A percentile compares a stretch with the other conserved stretches of the same genome.
phyloP scores from a whole-genome alignment of 805 yeast genomes.

The Starmerella sp. region DNA sequence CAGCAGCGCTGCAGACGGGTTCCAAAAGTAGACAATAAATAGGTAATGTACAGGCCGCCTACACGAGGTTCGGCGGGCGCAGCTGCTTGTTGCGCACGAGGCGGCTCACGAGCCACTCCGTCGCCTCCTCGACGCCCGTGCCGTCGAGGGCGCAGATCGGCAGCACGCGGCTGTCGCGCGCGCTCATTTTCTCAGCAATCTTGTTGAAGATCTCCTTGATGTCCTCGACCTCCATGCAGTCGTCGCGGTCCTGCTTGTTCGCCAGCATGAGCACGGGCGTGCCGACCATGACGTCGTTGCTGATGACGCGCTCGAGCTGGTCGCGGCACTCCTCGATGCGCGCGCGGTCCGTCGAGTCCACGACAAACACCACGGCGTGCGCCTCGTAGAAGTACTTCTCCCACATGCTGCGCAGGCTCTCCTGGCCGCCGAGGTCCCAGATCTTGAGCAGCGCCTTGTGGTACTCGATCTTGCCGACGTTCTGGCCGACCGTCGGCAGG shows the following conservation, averaged over 20 bases:
- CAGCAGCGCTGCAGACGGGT: neutral
- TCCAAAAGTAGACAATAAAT: neutral
- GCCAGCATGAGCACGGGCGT: conserved; percentile 91
- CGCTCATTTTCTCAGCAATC: conserved; percentile 72
- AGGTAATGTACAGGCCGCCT: neutral
- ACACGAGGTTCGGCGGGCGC: conserved; percentile 42
- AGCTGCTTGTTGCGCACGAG: conserved; percentile 53
- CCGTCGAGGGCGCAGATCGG: conserved; percentile 75
- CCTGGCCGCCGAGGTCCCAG: conserved; percentile 97
- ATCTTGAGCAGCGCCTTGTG: conserved; percentile 47
- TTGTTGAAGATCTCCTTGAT: conserved; percentile 74
- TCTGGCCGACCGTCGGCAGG: conserved; percentile 92
- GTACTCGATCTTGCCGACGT: conserved; percentile 37
- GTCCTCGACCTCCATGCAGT: conserved; percentile 61
- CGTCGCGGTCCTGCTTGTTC: conserved; percentile 77
- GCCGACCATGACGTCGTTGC: conserved; percentile 53
- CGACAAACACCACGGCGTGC: conserved; percentile 85
- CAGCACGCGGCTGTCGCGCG: conserved; percentile 79
- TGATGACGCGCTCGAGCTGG: conserved; percentile 44
- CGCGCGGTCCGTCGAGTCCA: conserved; percentile 78
- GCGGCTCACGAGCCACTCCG: conserved; percentile 77
- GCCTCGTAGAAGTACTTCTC: conserved; percentile 70
- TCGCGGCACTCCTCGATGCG: conserved; percentile 74
- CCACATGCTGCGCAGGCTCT: conserved; percentile 77
- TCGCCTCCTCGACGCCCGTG: conserved; percentile 74